Percentiles rank a stretch among this genome's conserved stretches.
phyloP scores from a whole-genome alignment of 2,329 filamentous ascomycete species.

The Talaromyces pinophilus region DNA sequence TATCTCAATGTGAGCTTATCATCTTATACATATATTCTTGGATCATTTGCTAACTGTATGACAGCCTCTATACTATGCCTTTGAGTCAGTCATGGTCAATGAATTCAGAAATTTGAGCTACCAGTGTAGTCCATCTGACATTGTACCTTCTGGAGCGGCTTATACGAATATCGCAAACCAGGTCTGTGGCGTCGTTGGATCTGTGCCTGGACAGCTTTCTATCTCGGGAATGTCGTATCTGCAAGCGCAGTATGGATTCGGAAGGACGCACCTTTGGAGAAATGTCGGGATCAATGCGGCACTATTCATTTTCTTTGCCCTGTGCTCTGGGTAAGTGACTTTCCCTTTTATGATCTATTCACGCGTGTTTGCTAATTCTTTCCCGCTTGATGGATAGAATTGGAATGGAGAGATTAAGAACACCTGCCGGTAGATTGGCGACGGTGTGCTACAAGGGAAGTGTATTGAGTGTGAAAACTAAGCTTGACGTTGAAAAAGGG shows the following conservation, averaged over 20 bases:
- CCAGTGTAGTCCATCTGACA: constrained; percentile 63
- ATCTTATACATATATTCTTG: not conserved
- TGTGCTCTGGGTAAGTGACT: not conserved
- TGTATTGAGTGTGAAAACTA: not conserved
- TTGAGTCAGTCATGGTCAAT: constrained; percentile 77
- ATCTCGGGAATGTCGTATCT: constrained; percentile 56
- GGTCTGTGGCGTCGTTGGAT: constrained; percentile 65
- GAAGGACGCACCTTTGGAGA: constrained; percentile 18
- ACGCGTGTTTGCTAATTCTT: not conserved
- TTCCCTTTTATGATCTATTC: too few species aligned
- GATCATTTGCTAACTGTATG: not conserved
- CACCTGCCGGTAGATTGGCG: not conserved
- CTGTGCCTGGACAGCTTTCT: constrained; percentile 62
- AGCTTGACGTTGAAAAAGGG: not conserved
- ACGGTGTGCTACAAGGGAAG: not conserved
- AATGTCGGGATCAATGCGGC: constrained; percentile 13
- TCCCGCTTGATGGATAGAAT: not conserved
- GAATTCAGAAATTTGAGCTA: constrained; percentile 70
- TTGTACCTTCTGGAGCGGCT: constrained; percentile 67
- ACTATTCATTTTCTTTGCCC: constrained; percentile 5
- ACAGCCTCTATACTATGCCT: constrained; percentile 2
- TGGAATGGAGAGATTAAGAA: constrained; percentile 4
- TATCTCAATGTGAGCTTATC: constrained; percentile 72
- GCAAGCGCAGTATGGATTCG: constrained; percentile 43
- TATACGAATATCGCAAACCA: constrained; percentile 71